Evolutionary conservation across 495 filamentous ascomycete genomes (phyloP), one percentile per base, ranked within the genome.

Genomic region (Penicillium canariense): DNA sequence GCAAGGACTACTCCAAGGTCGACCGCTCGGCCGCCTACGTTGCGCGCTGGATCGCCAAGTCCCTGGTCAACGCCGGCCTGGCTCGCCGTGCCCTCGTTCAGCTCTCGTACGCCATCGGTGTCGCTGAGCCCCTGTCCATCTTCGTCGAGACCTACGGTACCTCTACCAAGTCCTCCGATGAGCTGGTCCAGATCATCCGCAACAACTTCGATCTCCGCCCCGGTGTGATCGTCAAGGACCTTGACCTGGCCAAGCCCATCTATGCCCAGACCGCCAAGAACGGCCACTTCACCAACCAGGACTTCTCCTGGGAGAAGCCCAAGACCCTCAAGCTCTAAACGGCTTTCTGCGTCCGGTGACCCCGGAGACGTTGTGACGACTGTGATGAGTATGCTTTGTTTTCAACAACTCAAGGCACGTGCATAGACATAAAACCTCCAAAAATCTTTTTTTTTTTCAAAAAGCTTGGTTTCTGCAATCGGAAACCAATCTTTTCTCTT

Each of bases 1-100:
- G 94, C 70, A 98, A 98, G 86, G 94, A 98, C 74, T 98, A 96
- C 88, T 96, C 91, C 79, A 98, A 98, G 83, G 94, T 98, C 76
- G 94, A 98, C 73, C 89, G 94, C 63, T 97, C 93, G 27, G 94
- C 94, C 61, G 94, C 94, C 67, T 98, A 98, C 79, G 84, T 96
- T 60, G 91, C 87, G 65, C 90, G 94, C 64, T 98, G 94, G 94
- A 89, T 98, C 73, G 94, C 94, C 72, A 98, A 98, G 85, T 98
- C 94, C 36, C 82, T 98, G 59, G 90, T 98, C 54, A 77, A 85
- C 64, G 87, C 93, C 66, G 85, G 86, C 62, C 88, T 98, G 54
- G 87, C 87, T 60, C 90, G 92, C 66, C 92, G 94, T 73, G 89
- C 84, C 46, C 83, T 97, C 38, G 94, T 98, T 55, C 94, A 98